A percentile compares a stretch with the other conserved stretches of the same genome.
These are phyloP conservation scores for Pichia ethanolica DNA, from an alignment of 805 yeast genomes.

Conservation along the genomic window DNA sequence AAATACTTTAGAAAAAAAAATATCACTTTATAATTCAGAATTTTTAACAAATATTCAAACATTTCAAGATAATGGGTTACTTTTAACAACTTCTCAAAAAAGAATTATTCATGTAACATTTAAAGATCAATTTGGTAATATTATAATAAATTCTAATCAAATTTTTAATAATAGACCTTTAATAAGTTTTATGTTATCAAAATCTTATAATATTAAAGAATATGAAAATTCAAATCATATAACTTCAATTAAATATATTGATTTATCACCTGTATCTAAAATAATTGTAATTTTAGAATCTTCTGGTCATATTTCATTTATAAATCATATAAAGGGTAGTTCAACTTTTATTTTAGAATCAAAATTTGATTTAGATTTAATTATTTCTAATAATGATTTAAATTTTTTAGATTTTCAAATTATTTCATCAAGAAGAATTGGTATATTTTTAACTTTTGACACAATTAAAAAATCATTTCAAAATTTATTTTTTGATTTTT, in stretches of 20 bases:
- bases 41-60: constrained; percentile 46
- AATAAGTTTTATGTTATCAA: constrained; percentile 9
- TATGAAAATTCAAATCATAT: constrained; percentile 36
- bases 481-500: not conserved
- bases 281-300: constrained; percentile 39
- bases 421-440: not conserved
- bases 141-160: constrained; percentile 26
- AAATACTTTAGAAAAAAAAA: constrained; percentile 28
- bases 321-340: constrained; percentile 28
- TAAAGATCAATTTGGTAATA: constrained; percentile 63
- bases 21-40: constrained; percentile 47
- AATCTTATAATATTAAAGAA: constrained; percentile 16
- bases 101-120: constrained; percentile 55
- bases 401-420: constrained; percentile 2
- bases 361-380: not conserved
- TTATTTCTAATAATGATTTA: not conserved
- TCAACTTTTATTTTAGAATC: constrained; percentile 8
- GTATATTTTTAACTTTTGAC: not conserved
- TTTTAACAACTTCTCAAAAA: constrained; percentile 63
- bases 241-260: constrained; percentile 40
- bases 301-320: constrained; percentile 33
- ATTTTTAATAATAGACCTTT: constrained; percentile 14
- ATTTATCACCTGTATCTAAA: constrained; percentile 41
- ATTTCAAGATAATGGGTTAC: constrained; percentile 69
- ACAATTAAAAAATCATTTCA: not conserved